These are phyloP conservation scores for Candida verbasci DNA, from an alignment of 805 yeast genomes.

Conservation along the genomic window DNA sequence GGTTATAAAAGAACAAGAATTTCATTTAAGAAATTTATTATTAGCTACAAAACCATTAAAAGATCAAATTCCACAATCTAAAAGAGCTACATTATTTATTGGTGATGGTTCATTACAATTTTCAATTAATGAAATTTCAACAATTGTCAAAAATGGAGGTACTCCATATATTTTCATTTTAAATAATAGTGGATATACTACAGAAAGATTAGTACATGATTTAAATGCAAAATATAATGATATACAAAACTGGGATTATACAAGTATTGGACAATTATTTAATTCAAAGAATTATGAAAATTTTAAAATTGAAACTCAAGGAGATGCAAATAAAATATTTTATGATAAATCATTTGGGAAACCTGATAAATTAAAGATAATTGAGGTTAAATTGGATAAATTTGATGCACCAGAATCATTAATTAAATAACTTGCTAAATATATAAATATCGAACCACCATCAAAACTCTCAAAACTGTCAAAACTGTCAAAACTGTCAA, in stretches of 20 bases:
- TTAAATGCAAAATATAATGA: conserved; percentile 59
- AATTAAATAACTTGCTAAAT: conserved; percentile 23
- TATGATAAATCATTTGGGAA: conserved; percentile 44
- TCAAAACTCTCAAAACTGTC: too few species aligned
- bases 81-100: conserved; percentile 59
- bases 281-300: conserved; percentile 56
- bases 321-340: conserved; percentile 54
- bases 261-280: conserved; percentile 53
- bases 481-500: too few species aligned
- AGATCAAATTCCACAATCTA: conserved; percentile 18
- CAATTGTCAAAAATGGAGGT: conserved; percentile 62
- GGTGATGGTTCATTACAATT: conserved; percentile 77
- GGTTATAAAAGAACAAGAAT: conserved; percentile 53
- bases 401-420: conserved; percentile 69
- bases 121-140: conserved; percentile 70
- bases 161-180: conserved; percentile 66
- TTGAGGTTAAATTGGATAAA: conserved; percentile 64
- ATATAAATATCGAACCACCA: too few species aligned
- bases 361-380: conserved; percentile 57
- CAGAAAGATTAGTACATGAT: conserved; percentile 72
- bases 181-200: conserved; percentile 73
- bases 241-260: conserved; percentile 67
- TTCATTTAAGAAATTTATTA: not conserved
- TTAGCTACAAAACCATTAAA: not conserved
- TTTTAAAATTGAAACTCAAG: conserved; percentile 48